Percentiles rank a stretch among this genome's conserved stretches.
Evolutionary conservation across 2,329 filamentous ascomycete species (phyloP).

Genomic region (Saccharata proteae): DNA sequence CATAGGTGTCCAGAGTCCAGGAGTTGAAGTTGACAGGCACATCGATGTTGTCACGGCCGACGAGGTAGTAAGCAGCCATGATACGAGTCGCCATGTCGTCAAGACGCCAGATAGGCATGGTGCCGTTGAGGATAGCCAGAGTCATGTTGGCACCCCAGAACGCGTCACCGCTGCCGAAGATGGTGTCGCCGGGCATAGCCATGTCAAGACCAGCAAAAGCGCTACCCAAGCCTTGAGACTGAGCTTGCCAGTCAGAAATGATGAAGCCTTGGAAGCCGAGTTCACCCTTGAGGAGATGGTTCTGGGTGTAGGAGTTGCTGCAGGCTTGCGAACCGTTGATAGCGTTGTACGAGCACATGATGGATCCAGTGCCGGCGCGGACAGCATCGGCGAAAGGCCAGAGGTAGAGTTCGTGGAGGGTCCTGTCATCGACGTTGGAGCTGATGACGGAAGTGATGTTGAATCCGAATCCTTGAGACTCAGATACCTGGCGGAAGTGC

Average conservation of each 20-base stretch:
- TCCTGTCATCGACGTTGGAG: slow-evolving; percentile 51
- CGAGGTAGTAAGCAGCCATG: slow-evolving; percentile 53
- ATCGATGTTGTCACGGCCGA: slow-evolving; percentile 41
- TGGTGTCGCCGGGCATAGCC: slow-evolving; percentile 77
- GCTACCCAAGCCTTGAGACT: slow-evolving; percentile 55
- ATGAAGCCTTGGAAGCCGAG: slow-evolving; percentile 73
- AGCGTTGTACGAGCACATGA: slow-evolving; percentile 58
- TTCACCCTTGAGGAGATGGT: slow-evolving; percentile 66
- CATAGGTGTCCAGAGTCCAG: slow-evolving; percentile 69
- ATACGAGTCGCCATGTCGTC: slow-evolving; percentile 89
- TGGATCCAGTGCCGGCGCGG: slow-evolving; percentile 35
- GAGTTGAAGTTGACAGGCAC: slow-evolving; percentile 71
- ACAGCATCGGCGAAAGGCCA: slow-evolving; percentile 45
- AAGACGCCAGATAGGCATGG: slow-evolving; percentile 71
- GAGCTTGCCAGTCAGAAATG: slow-evolving; percentile 60
- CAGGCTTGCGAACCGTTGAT: slow-evolving; percentile 72
- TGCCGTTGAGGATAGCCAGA: slow-evolving; percentile 77
- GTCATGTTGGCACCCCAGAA: slow-evolving; percentile 86
- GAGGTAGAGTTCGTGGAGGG: slow-evolving; percentile 51
- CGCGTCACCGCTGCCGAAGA: slow-evolving; percentile 58
- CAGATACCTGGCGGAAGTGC: slow-evolving; percentile 52
- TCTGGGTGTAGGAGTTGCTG: slow-evolving; percentile 66
- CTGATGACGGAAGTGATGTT: slow-evolving; percentile 51
- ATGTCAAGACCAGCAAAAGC: slow-evolving; percentile 69
- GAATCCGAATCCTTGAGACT: slow-evolving; percentile 47